Evolutionary conservation across 1,284 basidiomycete genomes (phyloP).

Genomic region (Tetrapyrgos nigripes): DNA sequence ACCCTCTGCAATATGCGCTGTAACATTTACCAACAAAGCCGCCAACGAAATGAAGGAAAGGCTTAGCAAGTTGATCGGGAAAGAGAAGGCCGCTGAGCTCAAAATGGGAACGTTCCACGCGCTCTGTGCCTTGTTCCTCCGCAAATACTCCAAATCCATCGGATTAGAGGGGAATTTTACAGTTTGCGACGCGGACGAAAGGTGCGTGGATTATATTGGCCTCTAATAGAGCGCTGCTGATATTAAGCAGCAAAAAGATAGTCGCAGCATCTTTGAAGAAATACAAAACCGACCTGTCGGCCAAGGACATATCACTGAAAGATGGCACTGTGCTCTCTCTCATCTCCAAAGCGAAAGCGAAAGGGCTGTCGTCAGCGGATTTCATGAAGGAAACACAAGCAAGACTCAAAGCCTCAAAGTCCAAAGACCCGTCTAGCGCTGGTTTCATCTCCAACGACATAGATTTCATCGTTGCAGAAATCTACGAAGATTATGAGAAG

Average conservation of each 20-base stretch:
- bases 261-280: slow-evolving; percentile 67
- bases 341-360: slow-evolving; percentile 87
- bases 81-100: slow-evolving; percentile 62
- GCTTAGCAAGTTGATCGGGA: slow-evolving; percentile 75
- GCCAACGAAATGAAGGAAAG: slow-evolving; percentile 89
- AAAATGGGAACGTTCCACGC: slow-evolving; percentile 88
- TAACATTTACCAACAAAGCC: slow-evolving; percentile 91
- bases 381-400: slow-evolving; percentile 36
- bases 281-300: slow-evolving; percentile 54
- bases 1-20: slow-evolving; percentile 76
- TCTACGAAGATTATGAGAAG: slow-evolving; percentile 78
- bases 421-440: slow-evolving; percentile 7
- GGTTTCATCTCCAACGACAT: slow-evolving; percentile 28
- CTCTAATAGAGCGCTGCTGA: slow-evolving; percentile 9
- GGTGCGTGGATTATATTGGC: slow-evolving; percentile 52
- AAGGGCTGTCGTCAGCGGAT: slow-evolving; percentile 62
- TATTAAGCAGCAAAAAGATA: slow-evolving; percentile 70
- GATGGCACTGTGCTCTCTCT: slow-evolving; percentile 63
- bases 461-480: slow-evolving; percentile 51
- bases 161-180: slow-evolving; percentile 80
- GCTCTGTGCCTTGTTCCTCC: slow-evolving; percentile 75
- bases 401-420: slow-evolving; percentile 15
- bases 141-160: slow-evolving; percentile 69
- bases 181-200: slow-evolving; percentile 85
- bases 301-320: slow-evolving; percentile 62